Conservation (phyloP, 495 filamentous ascomycete genomes). For the Tuber indicum region DNA sequence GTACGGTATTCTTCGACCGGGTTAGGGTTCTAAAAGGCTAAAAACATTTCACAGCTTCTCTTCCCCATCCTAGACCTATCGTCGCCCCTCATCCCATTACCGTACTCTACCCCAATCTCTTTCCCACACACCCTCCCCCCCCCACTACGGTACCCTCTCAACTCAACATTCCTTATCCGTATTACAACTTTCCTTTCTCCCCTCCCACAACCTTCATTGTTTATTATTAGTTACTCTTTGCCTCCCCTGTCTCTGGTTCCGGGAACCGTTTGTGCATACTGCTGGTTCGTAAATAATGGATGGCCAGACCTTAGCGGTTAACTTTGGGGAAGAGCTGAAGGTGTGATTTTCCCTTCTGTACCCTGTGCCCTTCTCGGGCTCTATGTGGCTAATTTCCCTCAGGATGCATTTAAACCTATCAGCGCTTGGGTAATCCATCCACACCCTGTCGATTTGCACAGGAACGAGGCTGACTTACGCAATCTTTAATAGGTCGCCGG, state of each 20-base stretch:
- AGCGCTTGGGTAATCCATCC: constrained; percentile 67
- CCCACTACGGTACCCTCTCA: constrained; percentile 14
- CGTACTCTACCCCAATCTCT: constrained; percentile 10
- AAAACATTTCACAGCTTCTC: not conserved
- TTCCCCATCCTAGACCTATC: not conserved
- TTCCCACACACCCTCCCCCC: constrained; percentile 28
- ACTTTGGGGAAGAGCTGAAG: constrained; percentile 88
- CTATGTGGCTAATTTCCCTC: constrained; percentile 27
- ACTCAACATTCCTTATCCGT: constrained; percentile 25
- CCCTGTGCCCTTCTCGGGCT: constrained; percentile 13
- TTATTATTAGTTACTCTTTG: not conserved
- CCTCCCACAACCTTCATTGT: constrained; percentile 6
- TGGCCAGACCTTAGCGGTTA: constrained; percentile 44
- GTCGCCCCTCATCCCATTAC: not conserved
- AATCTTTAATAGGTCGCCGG: constrained; percentile 55
- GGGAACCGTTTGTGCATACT: constrained; percentile 5
- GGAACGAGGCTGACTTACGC: constrained; percentile 27
- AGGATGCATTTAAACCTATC: constrained; percentile 93
- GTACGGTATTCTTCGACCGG: not conserved
- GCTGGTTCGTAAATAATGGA: constrained; percentile 24
- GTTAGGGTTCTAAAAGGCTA: not conserved
- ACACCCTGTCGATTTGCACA: constrained; percentile 28
- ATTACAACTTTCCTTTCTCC: constrained; percentile 7
- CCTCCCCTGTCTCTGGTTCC: not conserved
- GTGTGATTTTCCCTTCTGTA: constrained; percentile 46